Conservation (phyloP, 2,329 filamentous ascomycete species). For the Botrytis aclada region DNA sequence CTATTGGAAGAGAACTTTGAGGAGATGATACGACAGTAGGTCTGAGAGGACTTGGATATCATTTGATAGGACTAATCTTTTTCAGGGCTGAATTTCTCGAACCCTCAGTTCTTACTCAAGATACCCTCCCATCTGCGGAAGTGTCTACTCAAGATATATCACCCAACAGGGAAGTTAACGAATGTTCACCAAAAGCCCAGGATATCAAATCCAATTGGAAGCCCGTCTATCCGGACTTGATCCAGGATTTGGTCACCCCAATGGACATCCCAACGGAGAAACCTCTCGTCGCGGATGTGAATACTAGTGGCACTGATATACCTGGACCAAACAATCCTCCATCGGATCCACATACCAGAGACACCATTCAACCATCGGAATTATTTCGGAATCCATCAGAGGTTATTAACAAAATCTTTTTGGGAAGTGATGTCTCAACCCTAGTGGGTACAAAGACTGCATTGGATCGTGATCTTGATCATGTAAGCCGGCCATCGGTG, state of each 20-base stretch:
- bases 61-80: constrained; percentile 4
- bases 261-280: constrained; percentile 13
- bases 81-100: constrained; percentile 30
- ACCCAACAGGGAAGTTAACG: constrained; percentile 2
- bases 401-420: constrained; percentile 20
- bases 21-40: constrained; percentile 47
- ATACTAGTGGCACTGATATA: constrained; percentile 1
- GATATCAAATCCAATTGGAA: constrained; percentile 21
- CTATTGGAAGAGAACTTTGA: constrained; percentile 41
- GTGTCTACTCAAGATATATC: constrained; percentile 14
- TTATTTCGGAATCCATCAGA: constrained; percentile 23
- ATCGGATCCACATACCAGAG: constrained; percentile 22
- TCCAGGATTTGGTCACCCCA: constrained; percentile 25
- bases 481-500: constrained; percentile 17
- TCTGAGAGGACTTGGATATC: constrained; percentile 16
- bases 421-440: constrained; percentile 27
- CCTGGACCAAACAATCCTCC: constrained; percentile 20
- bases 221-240: constrained; percentile 27
- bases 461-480: constrained; percentile 18
- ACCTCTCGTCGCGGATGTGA: constrained; percentile 15
- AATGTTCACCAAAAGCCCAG: constrained; percentile 6
- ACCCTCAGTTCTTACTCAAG: constrained; percentile 16
- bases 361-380: constrained; percentile 32
- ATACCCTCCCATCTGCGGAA: constrained; percentile 12
- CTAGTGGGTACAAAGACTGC: constrained; percentile 26